Percentiles rank a stretch among this genome's conserved stretches.
These are phyloP conservation scores for Artemisia argyi DNA, from an alignment of 129 eudicot species.

Conservation along the genomic window DNA sequence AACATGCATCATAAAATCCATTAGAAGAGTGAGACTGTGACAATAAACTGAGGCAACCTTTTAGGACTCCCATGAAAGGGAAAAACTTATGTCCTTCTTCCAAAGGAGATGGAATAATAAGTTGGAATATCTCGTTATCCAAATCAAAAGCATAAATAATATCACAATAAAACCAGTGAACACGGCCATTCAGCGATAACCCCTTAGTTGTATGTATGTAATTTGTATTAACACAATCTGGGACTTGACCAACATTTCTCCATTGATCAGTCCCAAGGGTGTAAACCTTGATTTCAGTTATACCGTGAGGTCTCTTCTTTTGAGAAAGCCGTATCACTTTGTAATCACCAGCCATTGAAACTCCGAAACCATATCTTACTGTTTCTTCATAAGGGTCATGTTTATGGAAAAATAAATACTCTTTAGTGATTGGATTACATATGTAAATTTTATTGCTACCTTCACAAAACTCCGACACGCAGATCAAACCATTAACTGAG, in stretches of 20 bases:
- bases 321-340: constrained; percentile 36
- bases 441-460: too few species aligned
- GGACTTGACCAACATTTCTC: constrained; percentile 32
- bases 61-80: constrained; percentile 27
- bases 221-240: neutral
- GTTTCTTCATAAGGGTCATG: too few species aligned
- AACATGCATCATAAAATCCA: too few species aligned
- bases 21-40: constrained; percentile 12
- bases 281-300: constrained; percentile 37
- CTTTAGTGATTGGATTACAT: neutral
- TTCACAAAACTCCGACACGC: too few species aligned
- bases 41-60: constrained; percentile 43
- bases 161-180: constrained; percentile 28
- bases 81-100: neutral
- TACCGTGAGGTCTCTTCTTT: neutral
- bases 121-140: constrained; percentile 25
- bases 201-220: neutral
- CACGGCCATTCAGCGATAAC: constrained; percentile 22
- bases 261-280: constrained; percentile 47
- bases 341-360: constrained; percentile 5
- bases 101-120: constrained; percentile 18
- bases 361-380: constrained; percentile 30
- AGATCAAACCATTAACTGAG: too few species aligned
- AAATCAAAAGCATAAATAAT: constrained; percentile 34
- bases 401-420: too few species aligned